Percentiles rank a stretch among this genome's conserved stretches.
These are phyloP conservation scores for Paracoccidioides brasiliensis DNA, from an alignment of 2,329 filamentous ascomycete genomes.

Conservation along the genomic window DNA sequence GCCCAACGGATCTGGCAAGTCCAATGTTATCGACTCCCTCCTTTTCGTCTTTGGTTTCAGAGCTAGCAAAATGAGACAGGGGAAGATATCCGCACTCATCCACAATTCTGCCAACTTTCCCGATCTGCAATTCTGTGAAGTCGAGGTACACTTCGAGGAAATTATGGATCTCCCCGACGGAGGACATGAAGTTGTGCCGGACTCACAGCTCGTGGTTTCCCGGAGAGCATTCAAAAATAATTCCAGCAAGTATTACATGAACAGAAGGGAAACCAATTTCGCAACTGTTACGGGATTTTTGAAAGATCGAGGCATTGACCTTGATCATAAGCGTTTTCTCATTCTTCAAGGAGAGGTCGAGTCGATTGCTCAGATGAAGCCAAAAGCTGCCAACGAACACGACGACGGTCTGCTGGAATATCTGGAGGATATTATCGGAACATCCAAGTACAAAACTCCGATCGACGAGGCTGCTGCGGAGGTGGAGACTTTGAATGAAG, in stretches of 20 bases:
- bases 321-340: constrained; percentile 95
- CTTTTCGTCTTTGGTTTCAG: constrained; percentile 99
- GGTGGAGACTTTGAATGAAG: constrained; percentile 84
- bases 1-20: constrained; percentile 95
- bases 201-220: constrained; percentile 78
- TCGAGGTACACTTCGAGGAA: constrained; percentile 92
- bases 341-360: constrained; percentile 97
- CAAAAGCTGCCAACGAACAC: constrained; percentile 87
- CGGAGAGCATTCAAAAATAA: constrained; percentile 96
- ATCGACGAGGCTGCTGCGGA: constrained; percentile 89
- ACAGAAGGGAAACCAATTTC: constrained; percentile 78
- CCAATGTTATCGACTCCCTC: constrained; percentile 95
- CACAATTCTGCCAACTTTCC: constrained; percentile 88
- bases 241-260: constrained; percentile 95
- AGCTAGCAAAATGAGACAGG: constrained; percentile 97
- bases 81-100: constrained; percentile 93
- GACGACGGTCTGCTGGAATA: constrained; percentile 95
- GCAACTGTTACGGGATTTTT: constrained; percentile 80
- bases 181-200: constrained; percentile 60
- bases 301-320: constrained; percentile 75
- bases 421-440: constrained; percentile 95
- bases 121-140: constrained; percentile 80
- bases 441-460: constrained; percentile 92
- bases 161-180: constrained; percentile 77
- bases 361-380: constrained; percentile 98